These are phyloP conservation scores for Thraustochytrium sp. DNA, from an alignment of 352 stramenopile genomes.

Conservation along the genomic window DNA sequence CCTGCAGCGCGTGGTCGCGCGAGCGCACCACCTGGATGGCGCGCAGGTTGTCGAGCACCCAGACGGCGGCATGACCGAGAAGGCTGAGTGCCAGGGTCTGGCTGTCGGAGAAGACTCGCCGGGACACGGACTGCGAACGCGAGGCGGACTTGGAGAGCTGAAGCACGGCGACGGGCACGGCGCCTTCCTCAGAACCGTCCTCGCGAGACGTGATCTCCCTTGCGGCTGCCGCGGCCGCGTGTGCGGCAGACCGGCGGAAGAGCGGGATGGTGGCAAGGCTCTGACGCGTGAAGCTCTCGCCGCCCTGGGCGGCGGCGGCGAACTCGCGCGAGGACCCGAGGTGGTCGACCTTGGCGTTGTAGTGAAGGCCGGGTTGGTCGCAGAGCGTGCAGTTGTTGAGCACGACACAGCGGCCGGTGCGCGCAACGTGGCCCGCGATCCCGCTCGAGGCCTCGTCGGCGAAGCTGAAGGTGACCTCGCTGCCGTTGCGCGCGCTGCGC, in stretches of 20 bases:
- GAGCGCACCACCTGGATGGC: background rate
- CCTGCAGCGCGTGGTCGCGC: background rate
- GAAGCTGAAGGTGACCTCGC: background rate
- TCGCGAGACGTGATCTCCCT: no score
- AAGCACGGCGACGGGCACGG: background rate
- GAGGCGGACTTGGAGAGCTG: slow-evolving; percentile 18
- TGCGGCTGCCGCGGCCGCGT: background rate
- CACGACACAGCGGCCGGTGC: background rate
- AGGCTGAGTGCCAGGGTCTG: slow-evolving; percentile 20
- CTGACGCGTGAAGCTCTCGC: background rate
- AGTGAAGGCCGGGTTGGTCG: background rate
- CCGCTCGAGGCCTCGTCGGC: background rate
- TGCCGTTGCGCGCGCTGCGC: background rate
- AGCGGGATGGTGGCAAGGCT: slow-evolving; percentile 21
- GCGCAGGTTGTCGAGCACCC: background rate
- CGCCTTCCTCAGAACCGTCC: no score
- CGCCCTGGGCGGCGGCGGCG: background rate
- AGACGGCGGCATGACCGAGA: background rate
- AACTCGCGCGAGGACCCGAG: slow-evolving; percentile 28
- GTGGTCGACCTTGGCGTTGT: slow-evolving; percentile 19
- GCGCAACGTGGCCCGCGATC: slow-evolving; percentile 20
- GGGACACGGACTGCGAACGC: background rate
- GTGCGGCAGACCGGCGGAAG: background rate
- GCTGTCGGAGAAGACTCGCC: background rate
- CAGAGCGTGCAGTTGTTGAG: slow-evolving; percentile 21